Evolutionary conservation across 768 basidiomycete species (phyloP), one percentile per base, ranked within the genome.

Genomic region (Hypsizygus marmoreus): DNA sequence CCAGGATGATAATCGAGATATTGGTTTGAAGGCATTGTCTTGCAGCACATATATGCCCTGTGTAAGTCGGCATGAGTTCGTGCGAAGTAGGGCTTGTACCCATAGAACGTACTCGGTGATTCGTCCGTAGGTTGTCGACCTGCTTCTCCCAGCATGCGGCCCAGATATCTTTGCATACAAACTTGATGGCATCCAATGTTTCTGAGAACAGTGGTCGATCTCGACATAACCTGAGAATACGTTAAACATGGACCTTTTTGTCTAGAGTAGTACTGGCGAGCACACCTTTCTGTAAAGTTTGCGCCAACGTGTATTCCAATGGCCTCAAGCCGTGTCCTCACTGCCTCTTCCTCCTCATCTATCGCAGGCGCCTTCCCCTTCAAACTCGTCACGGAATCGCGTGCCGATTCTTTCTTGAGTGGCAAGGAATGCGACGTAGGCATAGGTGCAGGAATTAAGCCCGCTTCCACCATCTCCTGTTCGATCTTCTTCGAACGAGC

Each of bases 91-190:
- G 23, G 20, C 23, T 1, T 42, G n/a, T 16, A 22, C 6, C 22
- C 2, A n/a, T 49, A 13, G 30, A 17, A 69, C 82, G 30, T 59
- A 93, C 93, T 38, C 94, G 76, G 64, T 95, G 95, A 63, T 97
- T 97, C 12, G 94, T 97, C 34, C 94, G 81, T 47, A 97, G 69
- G 64, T 97, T 97, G 59, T 97, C 94, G 1, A 97, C 91, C 62
- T 95, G 95, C 61, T 95, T 95, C 41, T 93, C 89, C 85, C 91
- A 97, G 45, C 87, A 88, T 16, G 86, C 82, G 0, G 81, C 73
- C 91, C 94, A 97, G n/a, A 97, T 70, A 45, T 97, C 94, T 60
- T 97, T 97, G 71, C 94, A 97, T 46, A 97, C 77, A 59, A 97
- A 97, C 65, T 97, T 97, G 70, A 97, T 84, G 8, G 81, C 84